phyloP scores from a whole-genome alignment of 176 grass and related monocot genomes.

The Phragmites australis region DNA sequence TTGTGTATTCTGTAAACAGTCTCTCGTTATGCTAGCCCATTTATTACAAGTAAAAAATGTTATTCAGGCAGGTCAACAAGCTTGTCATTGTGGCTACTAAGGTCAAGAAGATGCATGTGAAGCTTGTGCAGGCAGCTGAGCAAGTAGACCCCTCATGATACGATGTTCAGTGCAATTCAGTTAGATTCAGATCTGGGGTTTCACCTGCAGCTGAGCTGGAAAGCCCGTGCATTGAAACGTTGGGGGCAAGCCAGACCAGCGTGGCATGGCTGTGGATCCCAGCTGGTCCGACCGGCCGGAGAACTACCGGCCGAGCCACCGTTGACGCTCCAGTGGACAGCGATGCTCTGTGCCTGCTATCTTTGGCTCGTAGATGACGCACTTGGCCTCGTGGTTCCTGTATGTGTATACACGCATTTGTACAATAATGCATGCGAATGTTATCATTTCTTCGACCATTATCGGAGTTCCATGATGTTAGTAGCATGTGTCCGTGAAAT shows the following conservation, averaged over 20 bases:
- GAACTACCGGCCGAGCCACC: background rate
- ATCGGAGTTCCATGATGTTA: background rate
- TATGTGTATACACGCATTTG: background rate
- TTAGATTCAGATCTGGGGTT: slow-evolving; percentile 42
- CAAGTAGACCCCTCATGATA: slow-evolving; percentile 30
- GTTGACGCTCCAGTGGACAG: slow-evolving; percentile 5
- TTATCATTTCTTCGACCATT: background rate
- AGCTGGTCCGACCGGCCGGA: background rate
- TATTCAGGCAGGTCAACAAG: background rate
- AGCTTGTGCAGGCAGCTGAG: slow-evolving; percentile 25
- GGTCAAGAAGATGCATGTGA: background rate
- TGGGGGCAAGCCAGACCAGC: slow-evolving; percentile 31
- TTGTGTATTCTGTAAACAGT: slow-evolving; percentile 15
- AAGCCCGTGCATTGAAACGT: slow-evolving; percentile 23
- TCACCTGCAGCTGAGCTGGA: slow-evolving; percentile 31
- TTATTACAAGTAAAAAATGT: background rate
- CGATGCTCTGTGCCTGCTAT: background rate
- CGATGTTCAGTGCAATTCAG: slow-evolving; percentile 1
- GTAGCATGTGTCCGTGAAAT: background rate
- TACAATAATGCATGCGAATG: background rate
- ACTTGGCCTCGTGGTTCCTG: background rate
- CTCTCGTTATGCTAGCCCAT: background rate
- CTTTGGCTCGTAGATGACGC: background rate
- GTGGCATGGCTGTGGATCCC: slow-evolving; percentile 26
- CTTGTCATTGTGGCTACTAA: background rate